phyloP scores from a whole-genome alignment of 2,329 filamentous ascomycete genomes.

The Colletotrichum noveboracense region DNA sequence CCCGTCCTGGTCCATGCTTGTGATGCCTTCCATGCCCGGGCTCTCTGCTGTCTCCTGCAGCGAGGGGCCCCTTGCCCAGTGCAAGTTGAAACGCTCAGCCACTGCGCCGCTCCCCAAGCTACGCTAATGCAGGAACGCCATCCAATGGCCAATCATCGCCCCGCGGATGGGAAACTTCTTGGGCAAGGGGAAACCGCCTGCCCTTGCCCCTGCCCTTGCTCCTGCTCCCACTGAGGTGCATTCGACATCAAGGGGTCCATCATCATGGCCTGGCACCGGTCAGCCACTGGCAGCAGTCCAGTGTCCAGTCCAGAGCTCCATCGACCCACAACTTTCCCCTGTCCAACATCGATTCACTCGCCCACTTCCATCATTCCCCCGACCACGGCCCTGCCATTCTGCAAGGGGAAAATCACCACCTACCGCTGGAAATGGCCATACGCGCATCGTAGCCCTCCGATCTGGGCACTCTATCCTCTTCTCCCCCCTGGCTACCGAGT shows the following conservation, averaged over 20 bases:
- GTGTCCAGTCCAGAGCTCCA: not conserved
- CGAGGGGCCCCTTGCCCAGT: not conserved
- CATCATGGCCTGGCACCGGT: not conserved
- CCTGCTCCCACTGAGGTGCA: not conserved
- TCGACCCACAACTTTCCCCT: constrained; percentile 4
- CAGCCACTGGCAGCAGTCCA: not conserved
- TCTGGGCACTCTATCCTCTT: not conserved
- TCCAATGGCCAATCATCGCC: not conserved
- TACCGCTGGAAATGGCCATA: not conserved
- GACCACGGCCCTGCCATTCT: not conserved
- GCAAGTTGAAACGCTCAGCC: constrained; percentile 25
- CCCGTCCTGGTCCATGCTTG: not conserved
- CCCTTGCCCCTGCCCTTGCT: not conserved
- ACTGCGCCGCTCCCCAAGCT: constrained; percentile 1
- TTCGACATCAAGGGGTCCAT: not conserved
- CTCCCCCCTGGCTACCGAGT: not conserved
- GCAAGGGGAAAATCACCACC: not conserved
- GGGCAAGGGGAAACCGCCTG: not conserved
- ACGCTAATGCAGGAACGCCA: constrained; percentile 22
- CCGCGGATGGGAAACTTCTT: constrained; percentile 5
- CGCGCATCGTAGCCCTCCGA: not conserved
- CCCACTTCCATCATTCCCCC: not conserved
- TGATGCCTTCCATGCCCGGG: not conserved
- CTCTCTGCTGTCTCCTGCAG: not conserved
- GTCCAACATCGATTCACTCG: not conserved